These are phyloP conservation scores for Zarea fungicola DNA, from an alignment of 2,329 filamentous ascomycete species.

Conservation along the genomic window DNA sequence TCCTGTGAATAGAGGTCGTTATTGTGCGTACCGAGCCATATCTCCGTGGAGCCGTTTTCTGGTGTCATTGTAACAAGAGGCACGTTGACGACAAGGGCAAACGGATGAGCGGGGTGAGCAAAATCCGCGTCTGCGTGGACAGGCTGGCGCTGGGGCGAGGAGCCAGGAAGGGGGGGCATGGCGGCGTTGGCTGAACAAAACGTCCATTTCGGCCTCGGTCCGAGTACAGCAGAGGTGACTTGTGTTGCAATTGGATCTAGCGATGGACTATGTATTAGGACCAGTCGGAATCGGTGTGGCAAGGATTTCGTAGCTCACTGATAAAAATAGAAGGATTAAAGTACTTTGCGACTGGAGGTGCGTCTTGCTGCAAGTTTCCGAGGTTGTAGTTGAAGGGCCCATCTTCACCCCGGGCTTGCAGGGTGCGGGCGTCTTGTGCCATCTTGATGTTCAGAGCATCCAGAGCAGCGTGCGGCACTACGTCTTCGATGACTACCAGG, in stretches of 20 bases:
- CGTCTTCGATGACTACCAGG: conserved; percentile 50
- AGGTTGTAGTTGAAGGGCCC: conserved; percentile 59
- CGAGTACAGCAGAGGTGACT: conserved; percentile 49
- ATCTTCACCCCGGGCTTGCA: conserved; percentile 47
- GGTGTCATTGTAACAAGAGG: conserved; percentile 45
- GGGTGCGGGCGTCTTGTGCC: conserved; percentile 48
- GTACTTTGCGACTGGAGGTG: conserved; percentile 44
- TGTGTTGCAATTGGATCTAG: conserved; percentile 51
- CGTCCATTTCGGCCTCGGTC: conserved; percentile 49
- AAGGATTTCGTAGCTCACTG: conserved; percentile 34
- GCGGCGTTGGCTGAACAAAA: conserved; percentile 56
- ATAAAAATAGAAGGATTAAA: conserved; percentile 48
- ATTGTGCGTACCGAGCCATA: conserved; percentile 54
- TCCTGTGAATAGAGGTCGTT: conserved; percentile 37
- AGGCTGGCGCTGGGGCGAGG: conserved; percentile 41
- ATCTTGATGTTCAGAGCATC: conserved; percentile 54
- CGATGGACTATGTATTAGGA: neutral
- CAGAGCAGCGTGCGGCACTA: conserved; percentile 44
- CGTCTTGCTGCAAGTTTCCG: conserved; percentile 57
- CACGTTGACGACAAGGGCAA: conserved; percentile 51
- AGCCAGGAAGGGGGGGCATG: conserved; percentile 42
- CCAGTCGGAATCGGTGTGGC: neutral
- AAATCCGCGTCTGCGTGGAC: conserved; percentile 58
- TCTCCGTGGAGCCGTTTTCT: conserved; percentile 51
- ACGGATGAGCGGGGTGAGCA: conserved; percentile 47